phyloP scores from a whole-genome alignment of 169 alveolate species.

The Plasmodium gallinaceum region DNA sequence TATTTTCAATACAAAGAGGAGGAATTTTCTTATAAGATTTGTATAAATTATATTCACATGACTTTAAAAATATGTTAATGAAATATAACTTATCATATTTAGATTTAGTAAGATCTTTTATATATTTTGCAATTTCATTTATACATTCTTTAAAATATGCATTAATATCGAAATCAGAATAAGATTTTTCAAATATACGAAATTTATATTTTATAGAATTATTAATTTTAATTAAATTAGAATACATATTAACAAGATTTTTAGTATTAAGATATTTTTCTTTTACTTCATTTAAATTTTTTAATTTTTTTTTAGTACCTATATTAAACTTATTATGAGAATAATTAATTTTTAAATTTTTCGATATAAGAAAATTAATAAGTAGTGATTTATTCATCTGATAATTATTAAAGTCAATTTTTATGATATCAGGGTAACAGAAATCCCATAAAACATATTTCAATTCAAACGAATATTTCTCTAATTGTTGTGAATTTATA shows the following conservation, averaged over 20 bases:
- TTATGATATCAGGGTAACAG: constrained; percentile 42
- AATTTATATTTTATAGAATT: constrained; percentile 27
- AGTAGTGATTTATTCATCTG: constrained; percentile 55
- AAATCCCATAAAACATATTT: constrained; percentile 48
- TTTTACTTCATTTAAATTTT: constrained; percentile 42
- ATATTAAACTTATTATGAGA: constrained; percentile 24
- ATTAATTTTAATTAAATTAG: constrained; percentile 18
- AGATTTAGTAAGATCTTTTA: constrained; percentile 12
- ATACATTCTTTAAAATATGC: constrained; percentile 33
- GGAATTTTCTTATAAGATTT: constrained; percentile 48
- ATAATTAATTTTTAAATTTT: constrained; percentile 34
- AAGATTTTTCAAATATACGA: constrained; percentile 31
- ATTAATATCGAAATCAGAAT: constrained; percentile 23
- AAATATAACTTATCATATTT: constrained; percentile 19
- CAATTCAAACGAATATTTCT: constrained; percentile 34
- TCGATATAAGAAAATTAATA: constrained; percentile 22
- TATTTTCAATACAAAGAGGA: constrained; percentile 54
- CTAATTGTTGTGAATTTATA: constrained; percentile 30
- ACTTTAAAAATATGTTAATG: constrained; percentile 33
- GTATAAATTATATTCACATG: constrained; percentile 28
- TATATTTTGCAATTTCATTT: constrained; percentile 28
- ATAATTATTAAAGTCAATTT: constrained; percentile 49
- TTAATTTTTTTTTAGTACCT: constrained; percentile 46
- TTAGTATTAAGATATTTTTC: constrained; percentile 31
- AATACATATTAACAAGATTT: constrained; percentile 8